Evolutionary conservation across 306 rosid species (phyloP).

Genomic region (Senna siamea): DNA sequence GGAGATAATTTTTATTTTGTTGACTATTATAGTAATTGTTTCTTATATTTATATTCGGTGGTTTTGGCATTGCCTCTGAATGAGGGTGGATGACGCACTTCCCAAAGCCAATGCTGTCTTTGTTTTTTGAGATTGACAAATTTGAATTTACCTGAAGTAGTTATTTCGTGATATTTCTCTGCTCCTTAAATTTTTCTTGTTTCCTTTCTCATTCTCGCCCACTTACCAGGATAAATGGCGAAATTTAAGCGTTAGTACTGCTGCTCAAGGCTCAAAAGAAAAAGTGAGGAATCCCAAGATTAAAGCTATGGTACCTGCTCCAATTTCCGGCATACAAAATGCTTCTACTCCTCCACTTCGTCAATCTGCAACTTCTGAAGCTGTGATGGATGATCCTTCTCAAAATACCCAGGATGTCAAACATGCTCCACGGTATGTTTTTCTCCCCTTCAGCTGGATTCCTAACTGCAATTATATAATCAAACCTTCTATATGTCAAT

Average conservation of each 20-base stretch:
- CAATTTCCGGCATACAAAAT: constrained; percentile 20
- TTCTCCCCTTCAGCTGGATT: neutral
- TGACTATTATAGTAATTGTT: neutral
- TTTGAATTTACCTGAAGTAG: neutral
- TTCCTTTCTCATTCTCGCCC: constrained; percentile 20
- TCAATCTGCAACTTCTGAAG: constrained; percentile 36
- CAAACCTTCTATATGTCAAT: neutral
- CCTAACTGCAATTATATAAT: neutral
- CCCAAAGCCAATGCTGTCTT: neutral
- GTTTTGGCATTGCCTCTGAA: neutral
- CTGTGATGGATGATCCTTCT: constrained; percentile 42
- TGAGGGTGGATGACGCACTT: neutral
- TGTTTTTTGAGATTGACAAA: neutral
- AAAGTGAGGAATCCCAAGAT: constrained; percentile 52
- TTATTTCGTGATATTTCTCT: neutral
- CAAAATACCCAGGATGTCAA: constrained; percentile 52
- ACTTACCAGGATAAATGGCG: constrained; percentile 87
- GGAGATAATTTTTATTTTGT: neutral
- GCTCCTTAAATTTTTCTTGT: neutral
- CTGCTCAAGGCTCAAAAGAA: constrained; percentile 57
- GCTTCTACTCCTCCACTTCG: constrained; percentile 30
- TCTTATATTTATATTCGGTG: neutral
- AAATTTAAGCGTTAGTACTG: constrained; percentile 61
- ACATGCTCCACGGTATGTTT: constrained; percentile 52
- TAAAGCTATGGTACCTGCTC: constrained; percentile 42